A percentile compares a stretch with the other conserved stretches of the same genome.
These are phyloP conservation scores for Ganoderma resinaceum DNA, from an alignment of 1,284 basidiomycete species.

Conservation along the genomic window DNA sequence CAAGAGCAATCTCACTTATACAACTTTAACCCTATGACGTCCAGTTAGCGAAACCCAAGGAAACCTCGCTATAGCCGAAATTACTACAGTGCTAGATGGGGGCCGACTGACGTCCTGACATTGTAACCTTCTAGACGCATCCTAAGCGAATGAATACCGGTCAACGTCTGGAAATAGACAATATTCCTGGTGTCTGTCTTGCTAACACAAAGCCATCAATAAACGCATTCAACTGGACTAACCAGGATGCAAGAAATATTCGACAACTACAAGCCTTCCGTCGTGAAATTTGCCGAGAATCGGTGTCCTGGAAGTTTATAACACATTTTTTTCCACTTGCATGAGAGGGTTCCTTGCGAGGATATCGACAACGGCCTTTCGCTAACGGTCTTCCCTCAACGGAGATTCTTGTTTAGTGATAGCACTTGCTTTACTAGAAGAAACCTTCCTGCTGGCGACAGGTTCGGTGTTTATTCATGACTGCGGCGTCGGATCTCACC, in stretches of 20 bases:
- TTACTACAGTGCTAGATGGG: not conserved
- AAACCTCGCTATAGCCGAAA: not conserved
- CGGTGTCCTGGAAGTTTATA: not conserved
- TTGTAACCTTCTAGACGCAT: not conserved
- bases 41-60: not conserved
- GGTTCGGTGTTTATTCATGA: not conserved
- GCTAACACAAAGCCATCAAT: not conserved
- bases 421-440: not conserved
- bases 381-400: not conserved
- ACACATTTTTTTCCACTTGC: not conserved
- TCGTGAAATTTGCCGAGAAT: not conserved
- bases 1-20: too few species aligned
- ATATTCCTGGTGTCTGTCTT: not conserved
- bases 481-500: not conserved
- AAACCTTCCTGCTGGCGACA: not conserved
- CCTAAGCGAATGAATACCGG: not conserved
- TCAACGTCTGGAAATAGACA: not conserved
- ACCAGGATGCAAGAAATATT: too few species aligned
- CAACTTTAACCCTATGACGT: not conserved
- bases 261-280: too few species aligned
- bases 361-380: not conserved
- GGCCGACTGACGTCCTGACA: not conserved
- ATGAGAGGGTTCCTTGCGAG: not conserved
- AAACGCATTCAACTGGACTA: not conserved
- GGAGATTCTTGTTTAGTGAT: not conserved